Evolutionary conservation across 768 basidiomycete genomes (phyloP).

Genomic region (Panus rudis): DNA sequence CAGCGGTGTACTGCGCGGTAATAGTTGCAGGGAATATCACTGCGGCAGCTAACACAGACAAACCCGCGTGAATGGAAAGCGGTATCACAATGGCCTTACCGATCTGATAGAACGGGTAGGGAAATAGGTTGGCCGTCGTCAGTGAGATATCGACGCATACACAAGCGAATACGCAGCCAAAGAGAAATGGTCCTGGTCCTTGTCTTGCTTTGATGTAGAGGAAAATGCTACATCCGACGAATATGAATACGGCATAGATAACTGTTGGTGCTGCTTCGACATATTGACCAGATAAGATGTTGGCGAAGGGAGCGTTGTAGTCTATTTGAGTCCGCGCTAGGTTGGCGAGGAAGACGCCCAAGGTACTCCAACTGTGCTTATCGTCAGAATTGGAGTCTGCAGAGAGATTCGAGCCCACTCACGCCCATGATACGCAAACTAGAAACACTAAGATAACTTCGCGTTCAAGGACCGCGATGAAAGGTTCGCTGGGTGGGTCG

Average conservation of each 20-base stretch:
- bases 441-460: constrained; percentile 50
- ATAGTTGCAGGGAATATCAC: constrained; percentile 58
- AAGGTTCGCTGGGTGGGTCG: constrained; percentile 62
- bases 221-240: constrained; percentile 49
- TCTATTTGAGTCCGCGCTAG: constrained; percentile 42
- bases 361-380: constrained; percentile 58
- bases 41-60: constrained; percentile 45
- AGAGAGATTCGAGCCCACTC: constrained; percentile 19
- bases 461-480: constrained; percentile 61
- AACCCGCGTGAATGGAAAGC: constrained; percentile 47
- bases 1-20: constrained; percentile 49
- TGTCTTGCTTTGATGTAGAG: constrained; percentile 52
- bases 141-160: constrained; percentile 55
- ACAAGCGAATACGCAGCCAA: constrained; percentile 51
- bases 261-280: constrained; percentile 53
- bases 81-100: constrained; percentile 52
- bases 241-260: constrained; percentile 57
- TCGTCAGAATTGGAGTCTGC: no score
- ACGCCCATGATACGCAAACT: constrained; percentile 53
- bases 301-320: constrained; percentile 29
- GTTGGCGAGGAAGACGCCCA: constrained; percentile 58
- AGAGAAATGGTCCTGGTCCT: constrained; percentile 58
- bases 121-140: constrained; percentile 52
- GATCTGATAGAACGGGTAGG: constrained; percentile 59
- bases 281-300: constrained; percentile 45